Percentiles rank a stretch among this genome's conserved stretches.
phyloP scores from a whole-genome alignment of 148 eudicot genomes.

The Linanthus parryae region DNA sequence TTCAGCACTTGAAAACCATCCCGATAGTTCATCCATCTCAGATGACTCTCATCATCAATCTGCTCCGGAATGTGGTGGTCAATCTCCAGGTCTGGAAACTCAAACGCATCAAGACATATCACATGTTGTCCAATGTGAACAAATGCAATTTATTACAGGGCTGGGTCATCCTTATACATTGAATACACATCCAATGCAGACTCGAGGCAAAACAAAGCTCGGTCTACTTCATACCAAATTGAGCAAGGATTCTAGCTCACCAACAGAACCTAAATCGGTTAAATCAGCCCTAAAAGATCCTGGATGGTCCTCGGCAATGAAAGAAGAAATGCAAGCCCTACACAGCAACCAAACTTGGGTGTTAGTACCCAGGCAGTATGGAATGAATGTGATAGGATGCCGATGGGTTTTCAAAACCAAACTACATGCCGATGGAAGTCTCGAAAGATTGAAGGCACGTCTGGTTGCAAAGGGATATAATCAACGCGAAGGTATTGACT shows the following conservation, averaged over 20 bases:
- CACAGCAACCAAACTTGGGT: constrained; percentile 14
- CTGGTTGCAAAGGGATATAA: constrained; percentile 12
- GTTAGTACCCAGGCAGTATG: constrained; percentile 6
- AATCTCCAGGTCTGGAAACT: background rate
- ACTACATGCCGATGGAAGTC: background rate
- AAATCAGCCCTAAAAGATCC: background rate
- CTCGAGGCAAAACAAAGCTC: background rate
- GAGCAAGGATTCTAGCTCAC: background rate
- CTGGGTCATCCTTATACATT: too few relatives aligned
- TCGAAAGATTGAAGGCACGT: constrained; percentile 18
- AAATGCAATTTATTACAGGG: background rate
- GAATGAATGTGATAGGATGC: constrained; percentile 11
- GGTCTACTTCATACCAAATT: background rate
- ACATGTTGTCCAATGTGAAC: background rate
- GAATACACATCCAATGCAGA: background rate
- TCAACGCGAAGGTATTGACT: constrained; percentile 18
- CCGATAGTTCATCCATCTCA: too few relatives aligned
- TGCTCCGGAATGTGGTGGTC: background rate
- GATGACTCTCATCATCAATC: too few relatives aligned
- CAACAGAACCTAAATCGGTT: background rate
- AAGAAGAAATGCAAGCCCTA: background rate
- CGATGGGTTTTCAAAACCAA: constrained; percentile 14
- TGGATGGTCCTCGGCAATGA: background rate
- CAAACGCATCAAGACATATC: background rate
- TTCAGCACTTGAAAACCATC: too few relatives aligned